A percentile compares a stretch with the other conserved stretches of the same genome.
Conservation (phyloP, 306 rosid genomes). For the Quercus gilva region DNA sequence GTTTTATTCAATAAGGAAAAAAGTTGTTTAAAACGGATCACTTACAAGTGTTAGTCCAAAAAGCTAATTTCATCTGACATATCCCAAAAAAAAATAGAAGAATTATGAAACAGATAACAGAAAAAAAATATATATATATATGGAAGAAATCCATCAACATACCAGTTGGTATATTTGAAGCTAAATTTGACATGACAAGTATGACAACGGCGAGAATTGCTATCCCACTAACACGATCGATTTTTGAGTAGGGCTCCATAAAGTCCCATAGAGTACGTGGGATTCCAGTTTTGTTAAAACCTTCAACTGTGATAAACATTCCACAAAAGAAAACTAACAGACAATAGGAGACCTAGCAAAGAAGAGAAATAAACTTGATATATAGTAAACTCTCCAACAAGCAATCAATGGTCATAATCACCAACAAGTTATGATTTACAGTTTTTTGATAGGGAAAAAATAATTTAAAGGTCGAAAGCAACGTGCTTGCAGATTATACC, state of each 20-base stretch:
- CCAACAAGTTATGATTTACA: slow-evolving; percentile 2
- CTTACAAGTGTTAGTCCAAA: neutral
- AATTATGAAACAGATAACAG: neutral
- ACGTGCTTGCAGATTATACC: slow-evolving; percentile 40
- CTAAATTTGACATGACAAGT: slow-evolving; percentile 74
- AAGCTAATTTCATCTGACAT: neutral
- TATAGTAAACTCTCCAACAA: slow-evolving; percentile 3
- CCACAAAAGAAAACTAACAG: slow-evolving; percentile 92
- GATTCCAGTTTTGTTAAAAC: slow-evolving; percentile 86
- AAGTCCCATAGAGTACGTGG: slow-evolving; percentile 81
- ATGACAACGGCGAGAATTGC: slow-evolving; percentile 70
- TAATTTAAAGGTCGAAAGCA: neutral
- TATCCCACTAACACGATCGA: slow-evolving; percentile 50
- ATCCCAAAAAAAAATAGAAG: neutral
- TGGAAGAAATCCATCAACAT: slow-evolving; percentile 9
- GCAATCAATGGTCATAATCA: neutral
- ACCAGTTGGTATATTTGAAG: slow-evolving; percentile 97
- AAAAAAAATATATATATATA: neutral
- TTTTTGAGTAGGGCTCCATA: slow-evolving; percentile 69
- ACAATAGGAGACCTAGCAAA: slow-evolving; percentile 83
- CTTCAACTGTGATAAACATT: slow-evolving; percentile 90
- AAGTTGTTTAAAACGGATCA: neutral
- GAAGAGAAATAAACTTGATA: slow-evolving; percentile 11
- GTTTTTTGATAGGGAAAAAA: neutral
- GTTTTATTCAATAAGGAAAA: too few species aligned